Percentiles rank a stretch among this genome's conserved stretches.
phyloP scores from a whole-genome alignment of 257 asterid species.

The Scutellaria minor region DNA sequence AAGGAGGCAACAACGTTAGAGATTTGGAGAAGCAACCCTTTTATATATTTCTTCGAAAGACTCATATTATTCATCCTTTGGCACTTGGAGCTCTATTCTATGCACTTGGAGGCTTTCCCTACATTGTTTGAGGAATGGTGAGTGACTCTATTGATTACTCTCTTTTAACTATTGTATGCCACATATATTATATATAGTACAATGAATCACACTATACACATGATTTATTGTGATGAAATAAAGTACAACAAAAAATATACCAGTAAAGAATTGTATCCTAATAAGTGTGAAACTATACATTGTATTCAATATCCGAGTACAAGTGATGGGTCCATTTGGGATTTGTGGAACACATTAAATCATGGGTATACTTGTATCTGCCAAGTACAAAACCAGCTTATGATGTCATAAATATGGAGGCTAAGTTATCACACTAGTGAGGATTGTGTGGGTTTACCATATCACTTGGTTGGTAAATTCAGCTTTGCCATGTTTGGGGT shows the following conservation, averaged over 20 bases:
- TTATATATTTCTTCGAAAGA: constrained; percentile 56
- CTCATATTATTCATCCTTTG: constrained; percentile 58
- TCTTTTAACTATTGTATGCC: too few species aligned
- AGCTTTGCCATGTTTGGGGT: too few species aligned
- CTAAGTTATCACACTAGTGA: constrained; percentile 32
- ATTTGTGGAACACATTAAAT: not conserved
- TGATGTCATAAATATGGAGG: constrained; percentile 6
- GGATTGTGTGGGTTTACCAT: constrained; percentile 63
- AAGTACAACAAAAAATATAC: not conserved
- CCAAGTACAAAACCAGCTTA: not conserved
- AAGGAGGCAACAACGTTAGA: constrained; percentile 61
- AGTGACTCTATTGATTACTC: too few species aligned
- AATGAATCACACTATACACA: too few species aligned
- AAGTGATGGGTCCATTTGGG: not conserved
- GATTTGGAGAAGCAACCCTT: constrained; percentile 76
- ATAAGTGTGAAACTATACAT: not conserved
- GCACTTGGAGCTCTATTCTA: constrained; percentile 63
- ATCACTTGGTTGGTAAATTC: too few species aligned
- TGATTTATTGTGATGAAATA: too few species aligned
- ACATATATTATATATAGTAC: too few species aligned
- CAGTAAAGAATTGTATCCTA: not conserved
- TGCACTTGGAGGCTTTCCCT: constrained; percentile 79
- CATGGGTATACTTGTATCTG: not conserved
- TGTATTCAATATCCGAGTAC: too few species aligned
- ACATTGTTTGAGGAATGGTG: constrained; percentile 80